These are phyloP conservation scores for Kodamaea arcana DNA, from an alignment of 1,139 yeast genomes.

Conservation along the genomic window DNA sequence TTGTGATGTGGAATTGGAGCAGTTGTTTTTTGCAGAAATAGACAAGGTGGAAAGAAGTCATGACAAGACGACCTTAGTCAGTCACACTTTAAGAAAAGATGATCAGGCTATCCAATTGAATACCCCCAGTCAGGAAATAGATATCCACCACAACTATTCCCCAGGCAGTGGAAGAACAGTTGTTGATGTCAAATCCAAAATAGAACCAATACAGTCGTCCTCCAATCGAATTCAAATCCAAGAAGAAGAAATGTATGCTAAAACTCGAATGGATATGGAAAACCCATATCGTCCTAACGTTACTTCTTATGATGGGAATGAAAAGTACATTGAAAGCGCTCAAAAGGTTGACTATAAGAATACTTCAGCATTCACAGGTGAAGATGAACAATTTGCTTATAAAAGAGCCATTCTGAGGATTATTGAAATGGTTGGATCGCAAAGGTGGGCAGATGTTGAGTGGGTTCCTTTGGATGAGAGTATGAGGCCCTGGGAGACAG, in stretches of 20 bases:
- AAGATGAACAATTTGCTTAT: slow-evolving; percentile 73
- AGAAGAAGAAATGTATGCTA: slow-evolving; percentile 68
- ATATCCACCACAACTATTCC: too few species aligned
- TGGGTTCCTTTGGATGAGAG: slow-evolving; percentile 55
- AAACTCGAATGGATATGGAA: slow-evolving; percentile 54
- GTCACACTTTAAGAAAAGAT: slow-evolving; percentile 4
- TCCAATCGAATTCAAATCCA: slow-evolving; percentile 41
- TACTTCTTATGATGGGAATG: slow-evolving; percentile 52
- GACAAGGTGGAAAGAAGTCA: too few species aligned
- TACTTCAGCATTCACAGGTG: slow-evolving; percentile 63
- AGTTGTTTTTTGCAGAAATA: slow-evolving; percentile 61
- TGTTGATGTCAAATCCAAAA: too few species aligned
- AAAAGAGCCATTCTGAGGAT: slow-evolving; percentile 68
- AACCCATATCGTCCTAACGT: slow-evolving; percentile 71
- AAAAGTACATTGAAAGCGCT: slow-evolving; percentile 29
- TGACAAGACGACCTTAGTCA: too few species aligned
- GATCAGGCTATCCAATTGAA: slow-evolving; percentile 4
- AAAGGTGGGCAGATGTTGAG: slow-evolving; percentile 40
- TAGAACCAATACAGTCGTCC: slow-evolving; percentile 12
- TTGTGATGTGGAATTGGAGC: slow-evolving; percentile 46
- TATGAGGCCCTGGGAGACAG: slow-evolving; percentile 61
- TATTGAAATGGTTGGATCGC: slow-evolving; percentile 61
- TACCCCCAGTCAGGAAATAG: too few species aligned
- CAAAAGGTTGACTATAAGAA: slow-evolving; percentile 39
- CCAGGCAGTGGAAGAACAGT: too few species aligned